A percentile compares a stretch with the other conserved stretches of the same genome.
Evolutionary conservation across 768 basidiomycete genomes (phyloP).

Genomic region (Cubamyces lactineus): DNA sequence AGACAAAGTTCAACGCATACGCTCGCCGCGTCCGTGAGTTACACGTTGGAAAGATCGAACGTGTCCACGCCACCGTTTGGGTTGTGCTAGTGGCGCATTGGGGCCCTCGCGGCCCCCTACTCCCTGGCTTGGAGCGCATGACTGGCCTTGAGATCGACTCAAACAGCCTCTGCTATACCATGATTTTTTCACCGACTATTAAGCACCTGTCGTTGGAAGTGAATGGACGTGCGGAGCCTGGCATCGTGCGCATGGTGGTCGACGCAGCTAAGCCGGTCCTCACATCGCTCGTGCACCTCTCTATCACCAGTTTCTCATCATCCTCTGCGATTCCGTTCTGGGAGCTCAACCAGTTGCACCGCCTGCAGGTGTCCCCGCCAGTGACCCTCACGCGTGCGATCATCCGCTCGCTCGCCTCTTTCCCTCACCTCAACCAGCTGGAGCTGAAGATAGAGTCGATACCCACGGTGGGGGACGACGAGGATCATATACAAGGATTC

Average conservation of each 20-base stretch:
- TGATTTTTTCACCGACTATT: background rate
- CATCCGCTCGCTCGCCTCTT: background rate
- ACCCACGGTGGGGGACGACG: background rate
- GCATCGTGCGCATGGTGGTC: background rate
- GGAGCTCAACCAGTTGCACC: background rate
- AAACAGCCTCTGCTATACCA: background rate
- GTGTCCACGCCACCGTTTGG: background rate
- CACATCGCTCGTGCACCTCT: background rate
- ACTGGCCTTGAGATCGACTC: background rate
- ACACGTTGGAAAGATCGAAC: background rate
- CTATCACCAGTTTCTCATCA: background rate
- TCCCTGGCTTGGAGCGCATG: conserved; percentile 1
- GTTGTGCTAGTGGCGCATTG: background rate
- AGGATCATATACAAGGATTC: background rate
- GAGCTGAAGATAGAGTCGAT: background rate
- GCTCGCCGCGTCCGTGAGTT: background rate
- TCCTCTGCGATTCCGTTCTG: background rate
- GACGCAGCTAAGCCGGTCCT: background rate
- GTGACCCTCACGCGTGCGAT: background rate
- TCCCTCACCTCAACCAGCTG: background rate
- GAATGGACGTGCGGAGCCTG: too few species aligned
- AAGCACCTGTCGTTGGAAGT: background rate
- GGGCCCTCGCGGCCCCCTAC: background rate
- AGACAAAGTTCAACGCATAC: background rate
- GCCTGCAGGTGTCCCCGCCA: background rate